Evolutionary conservation across 2,329 filamentous ascomycete genomes (phyloP).

Genomic region (Fusarium devonianum): DNA sequence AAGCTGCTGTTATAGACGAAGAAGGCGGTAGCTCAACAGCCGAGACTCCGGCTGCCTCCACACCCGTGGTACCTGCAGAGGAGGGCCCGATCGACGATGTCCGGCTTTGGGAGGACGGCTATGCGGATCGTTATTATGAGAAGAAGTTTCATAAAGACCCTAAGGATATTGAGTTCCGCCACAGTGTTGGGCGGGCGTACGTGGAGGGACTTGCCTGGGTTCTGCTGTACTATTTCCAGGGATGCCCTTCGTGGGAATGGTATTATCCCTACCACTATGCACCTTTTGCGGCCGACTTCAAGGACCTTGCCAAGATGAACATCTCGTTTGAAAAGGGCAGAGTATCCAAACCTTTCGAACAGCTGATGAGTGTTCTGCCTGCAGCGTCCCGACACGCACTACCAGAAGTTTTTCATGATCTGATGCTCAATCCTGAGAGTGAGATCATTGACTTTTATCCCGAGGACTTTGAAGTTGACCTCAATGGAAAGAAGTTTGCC

Average conservation of each 20-base stretch:
- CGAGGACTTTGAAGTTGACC: slow-evolving; percentile 87
- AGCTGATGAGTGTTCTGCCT: slow-evolving; percentile 96
- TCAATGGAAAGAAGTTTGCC: slow-evolving; percentile 98
- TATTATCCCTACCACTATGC: slow-evolving; percentile 99
- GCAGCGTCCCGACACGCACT: slow-evolving; percentile 92
- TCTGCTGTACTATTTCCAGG: slow-evolving; percentile 95
- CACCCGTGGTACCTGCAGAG: slow-evolving; percentile 58
- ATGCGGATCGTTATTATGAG: slow-evolving; percentile 94
- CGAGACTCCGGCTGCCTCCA: slow-evolving; percentile 59
- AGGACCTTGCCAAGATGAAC: slow-evolving; percentile 78
- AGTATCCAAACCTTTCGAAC: slow-evolving; percentile 92
- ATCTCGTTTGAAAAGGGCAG: slow-evolving; percentile 84
- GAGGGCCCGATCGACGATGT: slow-evolving; percentile 81
- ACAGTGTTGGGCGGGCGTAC: slow-evolving; percentile 88
- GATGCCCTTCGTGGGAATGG: slow-evolving; percentile 98
- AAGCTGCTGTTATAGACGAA: slow-evolving; percentile 73
- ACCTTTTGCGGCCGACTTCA: slow-evolving; percentile 95
- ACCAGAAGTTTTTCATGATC: slow-evolving; percentile 83
- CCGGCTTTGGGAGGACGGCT: slow-evolving; percentile 92
- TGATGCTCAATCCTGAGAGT: slow-evolving; percentile 89
- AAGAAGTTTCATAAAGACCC: slow-evolving; percentile 91
- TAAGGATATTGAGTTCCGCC: slow-evolving; percentile 83
- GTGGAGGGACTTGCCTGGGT: slow-evolving; percentile 97
- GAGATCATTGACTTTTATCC: slow-evolving; percentile 98
- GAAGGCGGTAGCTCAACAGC: slow-evolving; percentile 66